Percentiles rank a stretch among this genome's conserved stretches.
Conservation (phyloP, 140 eudicot species). For the Erigeron philadelphicus region DNA sequence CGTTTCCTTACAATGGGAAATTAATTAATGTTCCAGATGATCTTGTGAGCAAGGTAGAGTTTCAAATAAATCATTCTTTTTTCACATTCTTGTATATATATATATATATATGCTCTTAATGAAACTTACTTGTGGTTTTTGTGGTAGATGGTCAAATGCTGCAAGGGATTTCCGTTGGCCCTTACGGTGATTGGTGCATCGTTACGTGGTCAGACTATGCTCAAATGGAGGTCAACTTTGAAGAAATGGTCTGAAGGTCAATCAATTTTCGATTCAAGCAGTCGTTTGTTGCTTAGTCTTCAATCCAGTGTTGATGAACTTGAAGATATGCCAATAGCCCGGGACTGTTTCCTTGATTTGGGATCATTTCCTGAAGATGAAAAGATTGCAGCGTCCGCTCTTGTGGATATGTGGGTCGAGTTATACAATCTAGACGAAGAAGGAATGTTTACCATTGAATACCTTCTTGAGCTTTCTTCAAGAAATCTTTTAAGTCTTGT, state of each 20-base stretch:
- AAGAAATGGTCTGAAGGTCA: slow-evolving; percentile 36
- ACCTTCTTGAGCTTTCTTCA: slow-evolving; percentile 33
- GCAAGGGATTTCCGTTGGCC: slow-evolving; percentile 51
- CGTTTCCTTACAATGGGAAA: slow-evolving; percentile 25
- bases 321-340: slow-evolving; percentile 26
- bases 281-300: slow-evolving; percentile 31
- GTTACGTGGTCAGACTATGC: slow-evolving; percentile 30
- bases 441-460: slow-evolving; percentile 31
- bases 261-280: slow-evolving; percentile 30
- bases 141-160: slow-evolving; percentile 35
- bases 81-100: neutral
- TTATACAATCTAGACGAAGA: slow-evolving; percentile 41
- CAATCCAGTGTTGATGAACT: slow-evolving; percentile 40
- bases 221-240: slow-evolving; percentile 34
- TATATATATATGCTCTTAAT: neutral
- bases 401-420: slow-evolving; percentile 57
- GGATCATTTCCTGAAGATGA: slow-evolving; percentile 58
- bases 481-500: slow-evolving; percentile 36
- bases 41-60: slow-evolving; percentile 37
- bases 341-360: slow-evolving; percentile 47
- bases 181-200: slow-evolving; percentile 52
- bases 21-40: slow-evolving; percentile 25
- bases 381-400: slow-evolving; percentile 38
- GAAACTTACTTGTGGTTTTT: neutral
- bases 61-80: neutral